Base-by-base conservation (phyloP, 768 basidiomycete species). In the Sarcomyxa edulis region DNA sequence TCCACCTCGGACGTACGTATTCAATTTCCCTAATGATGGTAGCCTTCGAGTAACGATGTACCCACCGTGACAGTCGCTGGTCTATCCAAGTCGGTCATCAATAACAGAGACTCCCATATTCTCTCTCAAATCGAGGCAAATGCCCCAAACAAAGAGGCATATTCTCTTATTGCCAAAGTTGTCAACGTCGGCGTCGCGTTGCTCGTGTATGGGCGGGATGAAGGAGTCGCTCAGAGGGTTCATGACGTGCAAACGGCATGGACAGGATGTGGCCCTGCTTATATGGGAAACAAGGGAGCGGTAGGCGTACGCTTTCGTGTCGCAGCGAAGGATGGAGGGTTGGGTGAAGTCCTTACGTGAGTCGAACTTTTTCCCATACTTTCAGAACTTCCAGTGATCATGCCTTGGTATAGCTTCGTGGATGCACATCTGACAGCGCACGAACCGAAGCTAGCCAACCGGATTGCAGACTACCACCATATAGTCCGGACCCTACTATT, bases 201-300 rank as follows among this genome's bases (percentile, higher is more conserved):
- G 37, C 71, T 96, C 35, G 81, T 97, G 4, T 97, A 93, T 58
- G 91, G 79, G 2, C 79, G 73, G 26, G 86, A 93, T 49, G 76
- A 76, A 21, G 65, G 75, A 14, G 46, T 86, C 35, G 79, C 74
- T 32, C 71, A 80, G 42, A 66, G 62, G 39, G 65, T 84, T 15
- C 61, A 66, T 43, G 75, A 87, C 48, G 76, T 87, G 24, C 69
- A 89, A 51, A 83, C 84, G 32, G 65, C 75, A 40, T 84, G 87
- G 80, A 86, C 81, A 0, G 84, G 87, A 6, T 72, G 67, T 43
- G 84, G 83, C 5, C 81, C 77, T 23, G 72, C 58, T 11, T 81
- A 75, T 48, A 87, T 96, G 87, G 90, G 88, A 5, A 96, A 99
- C 65, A 98, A 98, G 61, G 92, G 91, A 19, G 94, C 90, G 1